phyloP scores from a whole-genome alignment of 495 filamentous ascomycete species.

The Lichina pygmaea region DNA sequence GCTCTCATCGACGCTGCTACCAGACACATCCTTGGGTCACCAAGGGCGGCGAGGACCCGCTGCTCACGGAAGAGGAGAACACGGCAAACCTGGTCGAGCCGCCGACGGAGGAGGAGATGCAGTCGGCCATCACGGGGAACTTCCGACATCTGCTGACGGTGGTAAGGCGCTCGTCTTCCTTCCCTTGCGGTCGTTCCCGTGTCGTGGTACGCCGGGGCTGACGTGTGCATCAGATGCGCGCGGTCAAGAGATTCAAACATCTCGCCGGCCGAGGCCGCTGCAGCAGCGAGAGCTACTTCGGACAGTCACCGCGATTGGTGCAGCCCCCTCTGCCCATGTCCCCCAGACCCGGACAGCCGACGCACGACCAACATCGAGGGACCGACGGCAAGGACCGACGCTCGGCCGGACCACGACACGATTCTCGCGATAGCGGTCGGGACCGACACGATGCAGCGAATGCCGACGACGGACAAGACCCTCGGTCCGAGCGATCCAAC shows the following conservation, averaged over 20 bases:
- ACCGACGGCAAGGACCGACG: too few relatives aligned
- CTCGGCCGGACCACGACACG: too few relatives aligned
- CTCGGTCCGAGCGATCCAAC: too few relatives aligned
- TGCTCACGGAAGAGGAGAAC: slow-evolving; percentile 67
- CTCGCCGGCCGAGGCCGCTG: slow-evolving; percentile 11
- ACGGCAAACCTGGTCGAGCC: slow-evolving; percentile 49
- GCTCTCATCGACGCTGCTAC: not conserved
- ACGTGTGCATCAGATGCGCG: slow-evolving; percentile 44
- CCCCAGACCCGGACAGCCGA: slow-evolving; percentile 2
- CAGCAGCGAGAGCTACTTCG: slow-evolving; percentile 25
- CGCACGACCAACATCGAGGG: too few relatives aligned
- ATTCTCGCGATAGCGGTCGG: too few relatives aligned
- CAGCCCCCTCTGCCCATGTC: slow-evolving; percentile 29
- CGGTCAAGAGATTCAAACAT: slow-evolving; percentile 65
- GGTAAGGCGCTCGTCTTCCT: slow-evolving; percentile 21
- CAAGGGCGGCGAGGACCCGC: slow-evolving; percentile 45
- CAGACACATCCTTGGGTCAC: slow-evolving; percentile 93
- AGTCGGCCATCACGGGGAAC: slow-evolving; percentile 69
- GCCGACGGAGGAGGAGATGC: slow-evolving; percentile 72
- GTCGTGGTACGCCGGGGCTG: slow-evolving; percentile 2
- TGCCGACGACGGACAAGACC: too few relatives aligned
- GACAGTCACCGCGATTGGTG: slow-evolving; percentile 25
- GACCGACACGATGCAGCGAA: too few relatives aligned
- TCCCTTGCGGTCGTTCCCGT: not conserved
- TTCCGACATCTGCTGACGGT: slow-evolving; percentile 64